phyloP scores from a whole-genome alignment of 2,329 filamentous ascomycete genomes.

The Pezicula neosporulosa region DNA sequence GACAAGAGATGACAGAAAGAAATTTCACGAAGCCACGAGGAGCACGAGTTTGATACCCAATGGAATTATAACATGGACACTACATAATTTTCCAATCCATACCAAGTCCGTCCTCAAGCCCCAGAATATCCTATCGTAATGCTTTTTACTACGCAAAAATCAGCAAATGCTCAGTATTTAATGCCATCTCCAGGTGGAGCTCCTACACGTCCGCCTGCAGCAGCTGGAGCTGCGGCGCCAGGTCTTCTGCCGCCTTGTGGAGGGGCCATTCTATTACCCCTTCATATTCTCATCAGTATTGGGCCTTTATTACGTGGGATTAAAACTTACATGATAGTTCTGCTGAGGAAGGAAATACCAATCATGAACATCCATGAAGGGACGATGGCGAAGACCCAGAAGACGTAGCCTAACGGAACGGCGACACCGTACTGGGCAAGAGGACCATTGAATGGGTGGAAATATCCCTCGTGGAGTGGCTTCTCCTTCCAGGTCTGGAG shows the following conservation, averaged over 20 bases:
- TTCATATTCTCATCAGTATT: conserved; percentile 13
- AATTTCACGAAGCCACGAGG: neutral
- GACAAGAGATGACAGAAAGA: conserved; percentile 2
- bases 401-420: conserved; percentile 62
- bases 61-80: conserved; percentile 22
- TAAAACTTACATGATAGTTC: conserved; percentile 68
- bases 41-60: conserved; percentile 21
- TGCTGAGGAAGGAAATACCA: conserved; percentile 67
- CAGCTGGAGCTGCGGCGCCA: conserved; percentile 13
- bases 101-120: conserved; percentile 3
- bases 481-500: conserved; percentile 47
- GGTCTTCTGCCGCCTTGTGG: conserved; percentile 9
- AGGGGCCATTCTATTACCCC: conserved; percentile 16
- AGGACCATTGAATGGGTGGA: conserved; percentile 73
- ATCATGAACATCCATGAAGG: conserved; percentile 80
- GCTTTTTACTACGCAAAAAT: conserved; percentile 11
- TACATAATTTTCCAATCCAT: conserved; percentile 13
- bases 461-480: conserved; percentile 57
- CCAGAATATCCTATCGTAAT: conserved; percentile 2
- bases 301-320: conserved; percentile 13
- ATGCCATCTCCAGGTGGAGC: conserved; percentile 18
- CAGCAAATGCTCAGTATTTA: conserved; percentile 8
- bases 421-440: conserved; percentile 59
- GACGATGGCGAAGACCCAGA: conserved; percentile 64
- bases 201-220: conserved; percentile 16